These are phyloP conservation scores for Tausonia pullulans DNA, from an alignment of 1,284 basidiomycete genomes.

Conservation along the genomic window DNA sequence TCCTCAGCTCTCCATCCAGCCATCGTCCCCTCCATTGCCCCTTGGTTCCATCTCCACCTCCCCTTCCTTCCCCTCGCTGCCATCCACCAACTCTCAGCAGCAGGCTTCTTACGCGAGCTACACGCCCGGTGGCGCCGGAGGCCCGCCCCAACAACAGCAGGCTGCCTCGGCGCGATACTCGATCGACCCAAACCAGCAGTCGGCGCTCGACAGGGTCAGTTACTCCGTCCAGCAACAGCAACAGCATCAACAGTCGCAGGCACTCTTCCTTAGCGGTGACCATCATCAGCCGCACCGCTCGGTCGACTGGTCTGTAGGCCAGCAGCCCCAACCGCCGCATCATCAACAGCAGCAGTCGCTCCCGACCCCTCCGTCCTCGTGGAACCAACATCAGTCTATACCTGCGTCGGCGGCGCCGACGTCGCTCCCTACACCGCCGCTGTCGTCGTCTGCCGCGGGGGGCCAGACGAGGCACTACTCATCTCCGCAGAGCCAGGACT, in stretches of 20 bases:
- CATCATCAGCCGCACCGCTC: not conserved
- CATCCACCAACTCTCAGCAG: not conserved
- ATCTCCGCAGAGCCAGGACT: too few species aligned
- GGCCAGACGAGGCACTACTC: too few species aligned
- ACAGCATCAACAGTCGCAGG: not conserved
- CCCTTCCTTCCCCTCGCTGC: not conserved
- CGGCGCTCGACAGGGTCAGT: not conserved
- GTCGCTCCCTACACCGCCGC: not conserved
- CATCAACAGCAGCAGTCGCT: not conserved
- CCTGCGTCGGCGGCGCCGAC: not conserved
- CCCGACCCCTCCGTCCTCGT: not conserved
- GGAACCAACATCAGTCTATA: not conserved
- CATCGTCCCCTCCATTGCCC: too few species aligned
- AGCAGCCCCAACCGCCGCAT: not conserved
- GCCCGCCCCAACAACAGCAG: not conserved
- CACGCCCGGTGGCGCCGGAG: too few species aligned
- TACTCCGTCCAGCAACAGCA: not conserved
- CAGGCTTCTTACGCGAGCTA: not conserved
- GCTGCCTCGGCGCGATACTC: not conserved
- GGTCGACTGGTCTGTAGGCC: not conserved
- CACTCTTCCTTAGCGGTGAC: not conserved
- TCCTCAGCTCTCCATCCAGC: not conserved
- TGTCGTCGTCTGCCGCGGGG: too few species aligned
- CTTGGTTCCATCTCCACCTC: not conserved
- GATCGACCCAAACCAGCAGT: not conserved